Evolutionary conservation across 2,329 filamentous ascomycete genomes (phyloP).

Genomic region (Curvularia spicifera): DNA sequence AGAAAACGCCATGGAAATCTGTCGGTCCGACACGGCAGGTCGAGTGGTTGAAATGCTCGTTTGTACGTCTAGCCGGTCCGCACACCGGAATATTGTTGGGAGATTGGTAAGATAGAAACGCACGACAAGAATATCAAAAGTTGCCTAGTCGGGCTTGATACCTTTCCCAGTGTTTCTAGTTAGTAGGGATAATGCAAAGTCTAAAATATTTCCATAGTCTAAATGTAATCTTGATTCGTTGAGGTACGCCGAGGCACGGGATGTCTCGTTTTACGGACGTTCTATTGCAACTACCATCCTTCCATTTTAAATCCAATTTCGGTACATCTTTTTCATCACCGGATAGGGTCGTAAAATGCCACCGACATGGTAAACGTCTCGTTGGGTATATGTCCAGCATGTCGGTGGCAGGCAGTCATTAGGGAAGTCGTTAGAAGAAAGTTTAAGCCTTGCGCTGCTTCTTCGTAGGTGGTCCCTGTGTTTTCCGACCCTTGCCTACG

Average conservation of each 20-base stretch:
- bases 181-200: background rate
- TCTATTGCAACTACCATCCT: conserved; percentile 1
- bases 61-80: conserved; percentile 10
- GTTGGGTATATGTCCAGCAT: conserved; percentile 14
- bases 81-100: conserved; percentile 6
- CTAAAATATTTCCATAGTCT: background rate
- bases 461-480: conserved; percentile 43
- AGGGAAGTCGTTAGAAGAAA: background rate
- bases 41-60: background rate
- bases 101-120: background rate
- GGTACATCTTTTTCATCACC: background rate
- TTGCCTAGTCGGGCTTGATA: background rate
- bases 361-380: background rate
- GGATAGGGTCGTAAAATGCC: conserved; percentile 1
- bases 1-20: conserved; percentile 1
- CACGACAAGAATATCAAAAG: background rate
- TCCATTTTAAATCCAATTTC: background rate
- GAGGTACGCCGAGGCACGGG: background rate
- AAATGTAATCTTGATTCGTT: background rate
- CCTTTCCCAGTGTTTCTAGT: background rate
- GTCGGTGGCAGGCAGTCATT: background rate
- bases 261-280: background rate
- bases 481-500: conserved; percentile 57
- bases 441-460: conserved; percentile 51
- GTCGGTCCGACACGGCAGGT: background rate